Evolutionary conservation across 352 stramenopile genomes (phyloP), one percentile per base, ranked within the genome.

Genomic region (Phytophthora lateralis): DNA sequence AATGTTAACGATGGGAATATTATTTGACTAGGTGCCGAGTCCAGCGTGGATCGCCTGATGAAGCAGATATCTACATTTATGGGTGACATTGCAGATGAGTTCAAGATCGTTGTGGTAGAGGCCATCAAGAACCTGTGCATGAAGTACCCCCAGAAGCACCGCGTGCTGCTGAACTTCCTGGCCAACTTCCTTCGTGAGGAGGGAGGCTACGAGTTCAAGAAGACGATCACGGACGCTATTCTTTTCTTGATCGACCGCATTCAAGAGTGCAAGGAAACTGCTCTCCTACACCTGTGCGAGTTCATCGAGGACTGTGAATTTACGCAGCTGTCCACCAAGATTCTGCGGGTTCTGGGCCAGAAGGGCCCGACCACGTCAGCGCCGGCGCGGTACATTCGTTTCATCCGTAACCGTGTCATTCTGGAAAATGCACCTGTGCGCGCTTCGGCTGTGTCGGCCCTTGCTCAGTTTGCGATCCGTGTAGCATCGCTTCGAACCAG

Each of bases 331-430:
- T 95, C 85, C 9, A 97, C 58, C 62, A 98, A 90, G 69, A 99
- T 99, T 55, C 66, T 99, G 50, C 95, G 98, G 64, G 84, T 99
- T 10, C 71, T 99, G 18, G 97, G 97, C 18, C 82, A 98, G 56
- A 84, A 98, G 49, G 98, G 97, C 11, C 97, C 97, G 0, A 95
- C 77, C 35, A 99, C 97, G 0, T 90, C 86, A 4, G 82, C 88
- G n/a, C 97, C 97, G 3, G 93, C 95, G 9, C 85, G 96, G 24
- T 99, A 99, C 93, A 99, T 99, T 67, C 95, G 97, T 49, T 99
- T 99, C 75, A 98, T 99, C 50, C 99, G 99, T 77, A 99, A 99
- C 85, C 94, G 97, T 42, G 89, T 99, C 43, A 99, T 99, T 72
- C 75, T 99, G 21, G 98, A 99, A 73, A 99, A 99, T 71, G 91